These are phyloP conservation scores for Pelargonium australe DNA, from an alignment of 441 rosid genomes.

Conservation along the genomic window DNA sequence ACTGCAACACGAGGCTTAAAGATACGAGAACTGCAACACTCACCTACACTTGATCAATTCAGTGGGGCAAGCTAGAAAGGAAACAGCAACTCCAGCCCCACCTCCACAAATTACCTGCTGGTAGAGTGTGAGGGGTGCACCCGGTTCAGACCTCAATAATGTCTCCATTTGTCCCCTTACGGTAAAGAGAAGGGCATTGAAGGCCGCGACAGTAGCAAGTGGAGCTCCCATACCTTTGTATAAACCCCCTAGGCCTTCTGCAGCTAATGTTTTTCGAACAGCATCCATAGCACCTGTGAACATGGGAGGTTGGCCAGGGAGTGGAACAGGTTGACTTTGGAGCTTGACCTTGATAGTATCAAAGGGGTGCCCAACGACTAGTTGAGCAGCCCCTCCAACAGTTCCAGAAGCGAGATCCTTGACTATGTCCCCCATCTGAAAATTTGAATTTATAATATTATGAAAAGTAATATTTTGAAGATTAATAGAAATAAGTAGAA, in stretches of 20 bases:
- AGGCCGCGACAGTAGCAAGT: constrained; percentile 88
- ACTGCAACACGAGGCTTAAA: not conserved
- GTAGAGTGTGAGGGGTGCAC: constrained; percentile 58
- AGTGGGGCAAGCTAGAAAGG: constrained; percentile 95
- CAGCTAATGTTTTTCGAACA: constrained; percentile 67
- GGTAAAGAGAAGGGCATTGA: constrained; percentile 86
- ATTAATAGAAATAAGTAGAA: not conserved
- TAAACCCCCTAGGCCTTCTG: constrained; percentile 86
- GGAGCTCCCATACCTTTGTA: constrained; percentile 99
- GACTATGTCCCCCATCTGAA: constrained; percentile 77
- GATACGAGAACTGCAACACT: constrained; percentile 8
- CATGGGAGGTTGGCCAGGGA: constrained; percentile 70
- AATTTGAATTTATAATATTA: not conserved
- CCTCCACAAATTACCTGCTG: constrained; percentile 81
- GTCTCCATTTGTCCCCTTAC: constrained; percentile 92
- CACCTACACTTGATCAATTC: constrained; percentile 96
- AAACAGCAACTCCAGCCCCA: constrained; percentile 91
- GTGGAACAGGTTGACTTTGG: constrained; percentile 82
- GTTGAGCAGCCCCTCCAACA: constrained; percentile 90
- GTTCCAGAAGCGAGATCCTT: constrained; percentile 89
- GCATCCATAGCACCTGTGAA: constrained; percentile 80
- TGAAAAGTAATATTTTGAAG: not conserved
- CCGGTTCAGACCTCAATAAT: constrained; percentile 70
- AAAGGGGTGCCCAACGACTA: constrained; percentile 83
- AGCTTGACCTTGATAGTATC: constrained; percentile 98